Conservation (phyloP, 441 rosid genomes). For the Gossypium gossypioides region DNA sequence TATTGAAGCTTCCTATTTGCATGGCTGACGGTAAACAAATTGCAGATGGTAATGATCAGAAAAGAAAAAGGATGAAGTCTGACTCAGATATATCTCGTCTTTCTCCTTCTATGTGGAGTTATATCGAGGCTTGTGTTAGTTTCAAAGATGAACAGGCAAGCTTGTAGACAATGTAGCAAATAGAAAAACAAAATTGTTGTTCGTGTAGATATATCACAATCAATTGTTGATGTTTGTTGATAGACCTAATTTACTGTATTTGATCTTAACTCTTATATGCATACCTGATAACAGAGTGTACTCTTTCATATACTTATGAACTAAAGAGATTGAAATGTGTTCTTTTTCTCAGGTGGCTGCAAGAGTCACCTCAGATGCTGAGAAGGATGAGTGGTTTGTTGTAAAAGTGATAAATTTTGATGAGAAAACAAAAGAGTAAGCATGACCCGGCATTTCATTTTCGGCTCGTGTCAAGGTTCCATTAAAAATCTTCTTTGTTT, state of each 20-base stretch:
- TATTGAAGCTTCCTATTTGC: neutral
- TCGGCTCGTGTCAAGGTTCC: neutral
- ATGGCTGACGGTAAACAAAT: slow-evolving; percentile 24
- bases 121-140: slow-evolving; percentile 57
- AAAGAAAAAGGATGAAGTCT: slow-evolving; percentile 67
- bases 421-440: slow-evolving; percentile 88
- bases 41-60: slow-evolving; percentile 78
- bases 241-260: neutral
- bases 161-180: slow-evolving; percentile 8
- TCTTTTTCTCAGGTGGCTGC: slow-evolving; percentile 70
- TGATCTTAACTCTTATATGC: neutral
- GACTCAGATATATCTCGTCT: slow-evolving; percentile 65
- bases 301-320: slow-evolving; percentile 4
- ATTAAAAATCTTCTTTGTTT: neutral
- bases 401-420: slow-evolving; percentile 91
- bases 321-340: slow-evolving; percentile 14
- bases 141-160: slow-evolving; percentile 85
- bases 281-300: neutral
- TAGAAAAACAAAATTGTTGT: neutral
- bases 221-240: neutral
- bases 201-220: neutral
- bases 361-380: slow-evolving; percentile 69
- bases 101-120: slow-evolving; percentile 56
- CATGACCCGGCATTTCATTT: neutral
- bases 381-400: slow-evolving; percentile 84